Base-by-base conservation (phyloP, 257 asterid species). In the Lavandula angustifolia region DNA sequence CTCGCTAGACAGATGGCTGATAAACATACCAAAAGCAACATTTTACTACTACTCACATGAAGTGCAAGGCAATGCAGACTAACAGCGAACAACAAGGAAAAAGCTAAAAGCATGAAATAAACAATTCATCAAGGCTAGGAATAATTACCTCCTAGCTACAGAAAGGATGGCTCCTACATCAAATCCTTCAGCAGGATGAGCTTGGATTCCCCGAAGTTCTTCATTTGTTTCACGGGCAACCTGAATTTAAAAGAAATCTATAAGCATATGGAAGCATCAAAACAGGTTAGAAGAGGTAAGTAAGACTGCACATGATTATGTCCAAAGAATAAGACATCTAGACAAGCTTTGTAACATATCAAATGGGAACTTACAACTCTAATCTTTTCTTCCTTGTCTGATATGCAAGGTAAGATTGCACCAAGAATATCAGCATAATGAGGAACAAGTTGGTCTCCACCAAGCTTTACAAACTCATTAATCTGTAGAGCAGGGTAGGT, bases 141-240 rank as follows among this genome's bases (percentile, higher is more conserved):
- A 54, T 35, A 50, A 9, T 22, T 81, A 92, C 99, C 95, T 85
- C 85, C 95, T 86, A 68, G 98, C 95, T 60, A 91, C 89, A 2
- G 91, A 69, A 33, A 94, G 98, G 74, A 94, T 88, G 67, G 95
- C 77, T 75, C 95, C 88, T 34, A 94, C 96, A 78, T 85, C 94
- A 76, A 88, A 88, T 40, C 89, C 96, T 63, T 86, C 98, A 44
- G 87, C 79, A 70, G 98, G 95, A 68, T 75, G 87, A 75, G 96
- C 92, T 79, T 84, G 86, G 72, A 83, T 85, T 29, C 86, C 91
- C 63, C 87, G 88, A 69, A 94, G 98, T 78, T 88, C 98, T 41
- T 88, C 99, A 74, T 94, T 94, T 68, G 98, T 94, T 76, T 91
- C 99, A 67, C 96, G 85, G 56, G 98, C 96, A 83, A 94, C 96